Base-by-base conservation (phyloP, 768 basidiomycete species). In the Suillus subluteus region DNA sequence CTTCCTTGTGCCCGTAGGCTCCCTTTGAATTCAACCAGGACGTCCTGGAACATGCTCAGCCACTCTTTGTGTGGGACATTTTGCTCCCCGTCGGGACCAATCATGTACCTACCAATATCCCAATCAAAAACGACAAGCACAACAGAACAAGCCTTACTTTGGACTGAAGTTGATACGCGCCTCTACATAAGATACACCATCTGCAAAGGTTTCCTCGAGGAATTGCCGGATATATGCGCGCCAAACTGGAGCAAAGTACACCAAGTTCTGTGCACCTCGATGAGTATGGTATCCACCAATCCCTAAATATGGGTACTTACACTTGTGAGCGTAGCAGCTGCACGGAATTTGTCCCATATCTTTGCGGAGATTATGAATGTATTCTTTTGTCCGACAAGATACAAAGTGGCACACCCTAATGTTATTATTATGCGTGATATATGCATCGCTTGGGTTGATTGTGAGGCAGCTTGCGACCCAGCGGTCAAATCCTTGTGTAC, bases 341-440 rank as follows among this genome's bases (percentile, higher is more conserved):
- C 86, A 18, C 72, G 69, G 72, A 94, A 94, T 68, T 91, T 91
- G 54, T 85, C 74, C 92, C 92, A 94, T 58, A 94, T 93, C 91
- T 92, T 66, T 43, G 23, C 46, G 12, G 23, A 21, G 6, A 63
- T 44, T 26, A 64, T 43, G 63, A 64, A 8, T 58, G 37, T 23
- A 55, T 52, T n/a, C 55, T 12, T 48, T 43, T 61, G 50, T 18
- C 38, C 1, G 48, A 11, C 43, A 35, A 38, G 9, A 38, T 15
- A 46, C 13, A 38, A 23, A 18, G 12, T 26, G 26, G 44, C 71
- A 12, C 63, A 87, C 91, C 84, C 91, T 90, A 3, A 81, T 77
- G 12, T 88, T 81, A 6, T 89, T 91, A 62, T 91, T 91, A 67
- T 92, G 88, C 2, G 88, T 92, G 5, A 82, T 80, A 70, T 93